Conservation (phyloP, 768 basidiomycete genomes). For the Suillus clintonianus region DNA sequence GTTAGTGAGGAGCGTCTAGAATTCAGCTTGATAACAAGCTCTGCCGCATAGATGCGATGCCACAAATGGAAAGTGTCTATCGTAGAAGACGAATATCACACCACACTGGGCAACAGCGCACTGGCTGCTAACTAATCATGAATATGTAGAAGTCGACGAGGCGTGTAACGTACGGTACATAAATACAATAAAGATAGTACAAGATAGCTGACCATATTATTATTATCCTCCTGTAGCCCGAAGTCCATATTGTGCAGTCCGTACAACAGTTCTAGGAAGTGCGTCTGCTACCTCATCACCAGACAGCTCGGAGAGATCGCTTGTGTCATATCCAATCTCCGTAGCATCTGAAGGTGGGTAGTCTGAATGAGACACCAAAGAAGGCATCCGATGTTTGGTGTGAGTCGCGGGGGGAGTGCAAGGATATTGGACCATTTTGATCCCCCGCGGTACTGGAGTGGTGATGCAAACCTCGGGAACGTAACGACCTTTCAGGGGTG, state of each 20-base stretch:
- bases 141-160: neutral
- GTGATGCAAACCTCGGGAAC: constrained; percentile 17
- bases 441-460: constrained; percentile 8
- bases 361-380: constrained; percentile 7
- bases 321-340: constrained; percentile 12
- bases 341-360: constrained; percentile 29
- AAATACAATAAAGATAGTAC: constrained; percentile 38
- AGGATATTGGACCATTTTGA: constrained; percentile 15
- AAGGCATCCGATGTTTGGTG: constrained; percentile 19
- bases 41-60: no score
- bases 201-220: constrained; percentile 10
- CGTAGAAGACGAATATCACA: no score
- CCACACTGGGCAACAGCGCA: neutral
- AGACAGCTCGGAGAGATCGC: constrained; percentile 28
- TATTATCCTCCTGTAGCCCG: constrained; percentile 10
- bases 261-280: constrained; percentile 22
- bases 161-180: constrained; percentile 16
- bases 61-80: no score
- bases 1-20: neutral
- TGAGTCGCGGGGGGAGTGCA: constrained; percentile 24
- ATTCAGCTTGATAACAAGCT: neutral
- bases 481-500: neutral
- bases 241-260: constrained; percentile 16
- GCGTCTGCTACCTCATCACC: constrained; percentile 20
- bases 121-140: neutral